Percentiles rank a stretch among this genome's conserved stretches.
Conservation (phyloP, 2,329 filamentous ascomycete genomes). For the Zymoseptoria pseudotritici region DNA sequence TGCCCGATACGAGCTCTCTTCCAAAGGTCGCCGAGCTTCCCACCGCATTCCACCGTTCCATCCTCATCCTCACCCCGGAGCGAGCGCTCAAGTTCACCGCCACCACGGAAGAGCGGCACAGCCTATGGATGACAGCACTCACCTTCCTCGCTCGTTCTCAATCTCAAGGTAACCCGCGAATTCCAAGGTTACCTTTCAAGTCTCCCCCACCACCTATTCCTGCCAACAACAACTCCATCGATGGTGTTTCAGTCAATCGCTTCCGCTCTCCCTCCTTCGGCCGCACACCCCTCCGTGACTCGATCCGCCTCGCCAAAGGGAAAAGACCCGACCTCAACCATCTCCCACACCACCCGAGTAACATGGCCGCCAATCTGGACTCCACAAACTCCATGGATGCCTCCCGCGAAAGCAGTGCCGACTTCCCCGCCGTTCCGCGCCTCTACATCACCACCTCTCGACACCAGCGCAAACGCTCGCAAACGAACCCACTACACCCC, state of each 20-base stretch:
- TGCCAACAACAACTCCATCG: slow-evolving; percentile 19
- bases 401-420: slow-evolving; percentile 52
- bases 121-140: slow-evolving; percentile 87
- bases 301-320: slow-evolving; percentile 79
- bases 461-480: slow-evolving; percentile 82
- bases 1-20: slow-evolving; percentile 83
- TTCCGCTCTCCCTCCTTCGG: slow-evolving; percentile 24
- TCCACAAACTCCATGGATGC: neutral
- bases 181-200: slow-evolving; percentile 15
- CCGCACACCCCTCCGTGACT: slow-evolving; percentile 67
- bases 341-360: slow-evolving; percentile 4
- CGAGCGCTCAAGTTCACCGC: slow-evolving; percentile 94
- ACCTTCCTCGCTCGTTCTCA: slow-evolving; percentile 86
- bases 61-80: slow-evolving; percentile 87
- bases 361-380: neutral
- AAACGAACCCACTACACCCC: slow-evolving; percentile 58
- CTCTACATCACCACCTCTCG: slow-evolving; percentile 52
- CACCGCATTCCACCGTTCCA: slow-evolving; percentile 74
- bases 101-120: slow-evolving; percentile 73
- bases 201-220: slow-evolving; percentile 17
- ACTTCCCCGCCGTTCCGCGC: slow-evolving; percentile 64
- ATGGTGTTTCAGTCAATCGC: slow-evolving; percentile 23
- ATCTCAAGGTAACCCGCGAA: slow-evolving; percentile 11
- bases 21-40: slow-evolving; percentile 52
- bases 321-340: slow-evolving; percentile 18